phyloP scores from a whole-genome alignment of 257 asterid species.

The Coffea eugenioides region DNA sequence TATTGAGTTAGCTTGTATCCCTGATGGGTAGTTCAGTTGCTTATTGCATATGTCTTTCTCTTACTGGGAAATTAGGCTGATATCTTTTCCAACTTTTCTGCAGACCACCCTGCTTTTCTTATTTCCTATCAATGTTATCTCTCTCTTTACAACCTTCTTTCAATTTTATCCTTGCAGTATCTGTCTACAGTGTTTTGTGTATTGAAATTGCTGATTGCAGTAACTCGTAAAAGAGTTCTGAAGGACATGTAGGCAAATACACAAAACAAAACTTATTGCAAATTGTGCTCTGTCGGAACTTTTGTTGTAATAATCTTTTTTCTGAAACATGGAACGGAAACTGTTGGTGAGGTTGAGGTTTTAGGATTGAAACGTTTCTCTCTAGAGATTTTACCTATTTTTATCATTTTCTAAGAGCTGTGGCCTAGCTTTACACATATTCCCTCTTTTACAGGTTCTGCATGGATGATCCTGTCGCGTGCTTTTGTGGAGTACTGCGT shows the following conservation, averaged over 20 bases:
- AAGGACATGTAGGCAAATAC: neutral
- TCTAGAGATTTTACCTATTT: neutral
- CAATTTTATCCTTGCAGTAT: neutral
- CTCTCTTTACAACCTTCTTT: neutral
- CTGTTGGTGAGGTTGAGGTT: neutral
- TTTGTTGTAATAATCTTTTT: too few relatives aligned
- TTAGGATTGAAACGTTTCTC: neutral
- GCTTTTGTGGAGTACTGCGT: constrained; percentile 77
- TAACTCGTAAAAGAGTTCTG: neutral
- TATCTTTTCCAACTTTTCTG: neutral
- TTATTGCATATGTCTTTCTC: neutral
- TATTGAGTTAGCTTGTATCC: neutral
- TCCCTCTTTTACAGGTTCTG: constrained; percentile 64
- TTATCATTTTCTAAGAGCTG: neutral
- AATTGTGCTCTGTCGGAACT: neutral
- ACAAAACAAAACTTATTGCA: neutral
- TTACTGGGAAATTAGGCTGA: neutral
- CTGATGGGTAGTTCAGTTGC: neutral
- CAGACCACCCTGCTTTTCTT: neutral
- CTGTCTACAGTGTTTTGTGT: neutral
- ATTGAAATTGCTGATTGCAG: neutral
- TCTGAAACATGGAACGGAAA: too few relatives aligned
- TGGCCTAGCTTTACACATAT: neutral
- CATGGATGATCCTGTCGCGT: constrained; percentile 91
- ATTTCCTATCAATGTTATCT: neutral